Base-by-base conservation (phyloP, 139 green algal genomes). In the Diplosphaera chodatii region DNA sequence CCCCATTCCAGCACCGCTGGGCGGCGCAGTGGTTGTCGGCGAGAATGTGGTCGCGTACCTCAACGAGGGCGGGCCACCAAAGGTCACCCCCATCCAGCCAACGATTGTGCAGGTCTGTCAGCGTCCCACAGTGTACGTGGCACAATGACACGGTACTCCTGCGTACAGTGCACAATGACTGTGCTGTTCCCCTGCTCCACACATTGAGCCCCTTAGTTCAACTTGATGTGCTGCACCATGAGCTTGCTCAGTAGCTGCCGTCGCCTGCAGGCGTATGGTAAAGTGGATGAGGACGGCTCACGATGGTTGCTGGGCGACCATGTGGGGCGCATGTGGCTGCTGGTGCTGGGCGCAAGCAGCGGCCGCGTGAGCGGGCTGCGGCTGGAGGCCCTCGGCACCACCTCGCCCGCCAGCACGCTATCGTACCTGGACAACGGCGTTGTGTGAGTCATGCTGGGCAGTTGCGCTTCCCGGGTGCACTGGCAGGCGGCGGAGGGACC, bases 371-470 rank as follows among this genome's bases (percentile, higher is more conserved):
- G 78, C 2, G 84, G 80, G 0, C 59, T 98, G 22, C 90, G 92
- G 69, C 64, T 97, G 37, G 86, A 98, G 76, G 64, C 67, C 8
- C 78, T 99, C 21, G 95, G 92, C 28, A 67, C 78, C 68, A 96
- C 86, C 59, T 91, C 83, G 25, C 69, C 75, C 0, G 81, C 94
- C 25, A 83, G 67, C 55, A 91, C 84, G 56, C 73, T 99, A 10
- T 85, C 84, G 28, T 99, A 99, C 82, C 81, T 99, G 66, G 95
- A 99, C 82, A 89, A 84, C 62, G 92, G 93, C 4, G 82, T 97
- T 0, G 89, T 97, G 3, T 99, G 92, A 74, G 73, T 98, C n/a
- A n/a, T n/a, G n/a, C n/a, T n/a, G n/a, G n/a, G n/a, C n/a, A n/a
- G n/a, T n/a, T n/a, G n/a, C n/a, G n/a, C n/a, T n/a, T n/a, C n/a